Evolutionary conservation across 2,329 filamentous ascomycete species (phyloP), one percentile per base, ranked within the genome.

Genomic region (Cephalotrichum gorgonifer): DNA sequence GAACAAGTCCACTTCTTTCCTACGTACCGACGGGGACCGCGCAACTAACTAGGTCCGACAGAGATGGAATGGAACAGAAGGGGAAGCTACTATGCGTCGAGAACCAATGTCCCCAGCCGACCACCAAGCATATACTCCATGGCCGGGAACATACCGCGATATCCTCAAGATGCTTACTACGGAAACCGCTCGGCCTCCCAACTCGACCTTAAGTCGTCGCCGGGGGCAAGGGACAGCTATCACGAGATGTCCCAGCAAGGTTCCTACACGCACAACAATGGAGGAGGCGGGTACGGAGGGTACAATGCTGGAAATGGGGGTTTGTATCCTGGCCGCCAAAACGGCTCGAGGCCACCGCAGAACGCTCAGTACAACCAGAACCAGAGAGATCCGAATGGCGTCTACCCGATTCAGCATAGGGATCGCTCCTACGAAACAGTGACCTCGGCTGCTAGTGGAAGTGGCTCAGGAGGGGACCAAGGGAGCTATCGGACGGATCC

Each of bases 381-480:
- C 44, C 65, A 67, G 9, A 65, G 64, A 33, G 62, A 68, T 48
- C 69, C 64, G 39, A 62, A 67, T 50, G 67, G 70, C 55, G 64
- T 76, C 52, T 81, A 77, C 58, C 72, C 69, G 47, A 62, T 75
- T 54, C 71, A 76, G 50, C 74, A 75, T 64, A 85, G 90, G 62
- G 84, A 91, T 56, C 82, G 81, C 55, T 93, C 88, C 2, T 87
- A 91, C 64, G 89, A 95, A 63, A 95, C 88, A 2, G 85, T 94
- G 42, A 85, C 85, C 33, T 88, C 86, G 12, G 85, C n/a, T n/a
- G n/a, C 83, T 52, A 81, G 82, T 11, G 83, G 81, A 22, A 86
- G 82, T 59, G 86, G 82, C 45, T 85, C 79, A 56, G 80, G 83
- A 54, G 81, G 71, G 48, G 89, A 95, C 51, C 82, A 82, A 12